phyloP scores from a whole-genome alignment of 2,329 filamentous ascomycete genomes.

The Exophiala oligosperma region DNA sequence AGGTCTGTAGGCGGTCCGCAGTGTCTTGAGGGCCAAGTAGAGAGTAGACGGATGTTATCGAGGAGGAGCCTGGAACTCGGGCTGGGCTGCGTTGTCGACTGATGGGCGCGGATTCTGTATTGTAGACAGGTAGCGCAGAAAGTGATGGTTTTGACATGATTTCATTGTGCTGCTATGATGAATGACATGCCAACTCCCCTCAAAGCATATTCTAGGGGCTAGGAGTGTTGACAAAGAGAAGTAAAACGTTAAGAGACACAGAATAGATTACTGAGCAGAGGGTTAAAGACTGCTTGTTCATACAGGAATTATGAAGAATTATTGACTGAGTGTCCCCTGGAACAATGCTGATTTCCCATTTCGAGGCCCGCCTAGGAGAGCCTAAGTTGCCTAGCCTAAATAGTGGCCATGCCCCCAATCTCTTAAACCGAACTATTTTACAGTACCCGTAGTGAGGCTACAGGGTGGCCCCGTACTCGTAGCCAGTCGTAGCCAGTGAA shows the following conservation, averaged over 20 bases:
- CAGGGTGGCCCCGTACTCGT: not conserved
- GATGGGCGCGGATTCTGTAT: slow-evolving; percentile 39
- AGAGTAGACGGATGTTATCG: slow-evolving; percentile 54
- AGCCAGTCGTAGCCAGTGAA: too few relatives aligned
- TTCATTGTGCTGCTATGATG: slow-evolving; percentile 46
- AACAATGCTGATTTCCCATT: not conserved
- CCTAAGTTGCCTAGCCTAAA: not conserved
- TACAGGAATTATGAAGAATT: not conserved
- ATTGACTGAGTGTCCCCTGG: too few relatives aligned
- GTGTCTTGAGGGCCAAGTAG: slow-evolving; percentile 75
- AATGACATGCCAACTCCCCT: slow-evolving; percentile 13
- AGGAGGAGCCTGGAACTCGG: slow-evolving; percentile 31
- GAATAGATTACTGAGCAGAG: too few relatives aligned
- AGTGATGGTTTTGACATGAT: slow-evolving; percentile 64
- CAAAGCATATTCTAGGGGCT: not conserved
- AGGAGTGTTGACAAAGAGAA: not conserved
- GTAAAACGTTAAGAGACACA: not conserved
- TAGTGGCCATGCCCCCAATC: too few relatives aligned
- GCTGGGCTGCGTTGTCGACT: slow-evolving; percentile 18
- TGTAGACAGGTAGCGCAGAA: slow-evolving; percentile 59
- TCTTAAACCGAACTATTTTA: too few relatives aligned
- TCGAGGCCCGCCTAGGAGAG: not conserved
- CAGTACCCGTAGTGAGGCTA: too few relatives aligned
- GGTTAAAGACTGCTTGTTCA: too few relatives aligned
- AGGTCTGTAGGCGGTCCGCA: slow-evolving; percentile 75